Conservation (phyloP, 2,329 filamentous ascomycete species). For the Aspergillus udagawae region DNA sequence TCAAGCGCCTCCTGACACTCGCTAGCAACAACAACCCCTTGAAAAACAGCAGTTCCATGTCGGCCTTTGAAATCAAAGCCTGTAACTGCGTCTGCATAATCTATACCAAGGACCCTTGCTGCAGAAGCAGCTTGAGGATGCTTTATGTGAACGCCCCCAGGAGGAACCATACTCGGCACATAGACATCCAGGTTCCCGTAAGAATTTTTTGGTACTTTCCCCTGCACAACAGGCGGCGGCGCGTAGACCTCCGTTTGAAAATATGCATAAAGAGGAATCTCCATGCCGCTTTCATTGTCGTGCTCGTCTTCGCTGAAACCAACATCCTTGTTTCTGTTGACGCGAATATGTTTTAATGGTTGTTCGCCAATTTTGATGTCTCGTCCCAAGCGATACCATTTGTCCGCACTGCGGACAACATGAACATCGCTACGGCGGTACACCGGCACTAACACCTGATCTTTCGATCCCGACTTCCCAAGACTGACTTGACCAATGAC, state of each 20-base stretch:
- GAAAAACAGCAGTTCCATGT: constrained; percentile 77
- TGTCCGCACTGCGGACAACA: constrained; percentile 71
- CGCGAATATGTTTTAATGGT: constrained; percentile 69
- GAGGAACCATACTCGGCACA: constrained; percentile 60
- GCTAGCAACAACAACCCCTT: constrained; percentile 70
- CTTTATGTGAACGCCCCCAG: constrained; percentile 55
- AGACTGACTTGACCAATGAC: constrained; percentile 72
- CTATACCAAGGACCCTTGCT: constrained; percentile 70
- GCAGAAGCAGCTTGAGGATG: constrained; percentile 63
- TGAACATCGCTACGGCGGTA: constrained; percentile 81
- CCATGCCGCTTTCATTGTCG: constrained; percentile 43
- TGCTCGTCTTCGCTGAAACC: constrained; percentile 32
- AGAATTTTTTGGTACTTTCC: constrained; percentile 61
- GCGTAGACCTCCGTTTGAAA: constrained; percentile 67
- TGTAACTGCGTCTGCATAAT: constrained; percentile 84
- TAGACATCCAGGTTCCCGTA: constrained; percentile 64
- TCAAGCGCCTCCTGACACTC: constrained; percentile 70
- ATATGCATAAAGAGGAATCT: constrained; percentile 57
- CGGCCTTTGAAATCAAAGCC: constrained; percentile 86
- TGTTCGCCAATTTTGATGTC: constrained; percentile 75
- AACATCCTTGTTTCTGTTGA: constrained; percentile 35
- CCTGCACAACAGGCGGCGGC: constrained; percentile 70
- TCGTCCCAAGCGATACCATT: constrained; percentile 85
- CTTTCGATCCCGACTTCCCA: constrained; percentile 40
- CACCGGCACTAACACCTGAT: constrained; percentile 64